A percentile compares a stretch with the other conserved stretches of the same genome.
Evolutionary conservation across 176 grass and related monocot species (phyloP).

Genomic region (Puya raimondii): DNA sequence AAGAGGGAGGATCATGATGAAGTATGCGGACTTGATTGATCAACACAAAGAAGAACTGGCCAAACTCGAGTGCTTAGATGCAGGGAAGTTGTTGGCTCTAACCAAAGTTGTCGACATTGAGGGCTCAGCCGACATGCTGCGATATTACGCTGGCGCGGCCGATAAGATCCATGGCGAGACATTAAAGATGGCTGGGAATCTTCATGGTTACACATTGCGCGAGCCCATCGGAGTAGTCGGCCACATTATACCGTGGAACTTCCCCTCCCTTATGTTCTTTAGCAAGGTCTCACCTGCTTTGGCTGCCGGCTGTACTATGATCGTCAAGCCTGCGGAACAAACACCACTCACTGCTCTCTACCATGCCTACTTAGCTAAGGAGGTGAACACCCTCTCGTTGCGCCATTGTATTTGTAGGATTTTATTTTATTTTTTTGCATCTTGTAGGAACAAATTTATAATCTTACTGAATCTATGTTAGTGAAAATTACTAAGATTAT

Average conservation of each 20-base stretch:
- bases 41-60: slow-evolving; percentile 38
- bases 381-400: slow-evolving; percentile 15
- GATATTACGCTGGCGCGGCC: slow-evolving; percentile 5
- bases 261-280: slow-evolving; percentile 41
- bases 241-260: slow-evolving; percentile 55
- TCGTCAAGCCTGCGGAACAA: slow-evolving; percentile 53
- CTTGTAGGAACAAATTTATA: too few relatives aligned
- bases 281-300: slow-evolving; percentile 36
- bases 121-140: not conserved
- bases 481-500: too few relatives aligned
- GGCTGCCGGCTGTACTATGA: slow-evolving; percentile 43
- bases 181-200: slow-evolving; percentile 10
- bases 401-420: too few relatives aligned
- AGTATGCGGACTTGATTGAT: slow-evolving; percentile 46
- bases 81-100: slow-evolving; percentile 34
- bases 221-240: slow-evolving; percentile 45
- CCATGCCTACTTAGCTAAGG: slow-evolving; percentile 30
- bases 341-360: slow-evolving; percentile 37
- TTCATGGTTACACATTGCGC: slow-evolving; percentile 37
- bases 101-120: slow-evolving; percentile 28
- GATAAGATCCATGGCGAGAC: slow-evolving; percentile 22
- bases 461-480: too few relatives aligned
- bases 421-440: not conserved
- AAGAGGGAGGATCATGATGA: slow-evolving; percentile 37
- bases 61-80: slow-evolving; percentile 43